A percentile compares a stretch with the other conserved stretches of the same genome.
Evolutionary conservation across 345 rosid species (phyloP).

Genomic region (Cochlearia excelsa): DNA sequence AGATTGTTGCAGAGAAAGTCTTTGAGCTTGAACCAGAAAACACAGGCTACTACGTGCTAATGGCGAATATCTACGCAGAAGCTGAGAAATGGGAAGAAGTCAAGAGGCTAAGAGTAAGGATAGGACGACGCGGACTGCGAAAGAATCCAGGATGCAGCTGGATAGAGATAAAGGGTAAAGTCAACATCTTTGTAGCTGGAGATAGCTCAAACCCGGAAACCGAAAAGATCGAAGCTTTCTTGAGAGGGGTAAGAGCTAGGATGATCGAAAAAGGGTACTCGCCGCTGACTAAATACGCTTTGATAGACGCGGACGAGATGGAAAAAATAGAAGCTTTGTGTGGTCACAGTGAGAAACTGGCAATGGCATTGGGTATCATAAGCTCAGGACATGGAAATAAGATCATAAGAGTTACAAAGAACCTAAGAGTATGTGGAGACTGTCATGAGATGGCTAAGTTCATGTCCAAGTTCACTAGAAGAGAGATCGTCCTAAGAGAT

Average conservation of each 20-base stretch:
- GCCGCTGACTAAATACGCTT: slow-evolving; percentile 47
- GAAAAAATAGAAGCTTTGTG: slow-evolving; percentile 64
- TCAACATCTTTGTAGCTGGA: slow-evolving; percentile 60
- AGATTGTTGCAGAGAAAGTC: slow-evolving; percentile 60
- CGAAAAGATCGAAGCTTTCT: slow-evolving; percentile 42
- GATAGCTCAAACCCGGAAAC: slow-evolving; percentile 57
- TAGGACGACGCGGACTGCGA: slow-evolving; percentile 45
- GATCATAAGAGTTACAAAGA: slow-evolving; percentile 58
- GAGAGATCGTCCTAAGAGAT: slow-evolving; percentile 69
- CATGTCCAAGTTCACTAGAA: slow-evolving; percentile 48
- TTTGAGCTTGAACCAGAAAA: slow-evolving; percentile 65
- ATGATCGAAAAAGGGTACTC: slow-evolving; percentile 55
- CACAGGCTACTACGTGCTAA: slow-evolving; percentile 62
- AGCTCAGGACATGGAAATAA: slow-evolving; percentile 47
- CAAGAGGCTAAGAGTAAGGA: slow-evolving; percentile 48
- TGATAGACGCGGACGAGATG: slow-evolving; percentile 65
- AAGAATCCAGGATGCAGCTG: slow-evolving; percentile 80
- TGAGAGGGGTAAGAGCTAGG: slow-evolving; percentile 45
- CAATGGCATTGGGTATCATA: slow-evolving; percentile 60
- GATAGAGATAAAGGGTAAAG: slow-evolving; percentile 63
- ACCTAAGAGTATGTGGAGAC: slow-evolving; percentile 68
- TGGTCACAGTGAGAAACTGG: slow-evolving; percentile 74
- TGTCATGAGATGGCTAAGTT: slow-evolving; percentile 75
- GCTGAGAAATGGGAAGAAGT: slow-evolving; percentile 73
- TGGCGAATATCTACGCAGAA: slow-evolving; percentile 69